A percentile compares a stretch with the other conserved stretches of the same genome.
Conservation (phyloP, 257 asterid species). For the Salvia hispanica region DNA sequence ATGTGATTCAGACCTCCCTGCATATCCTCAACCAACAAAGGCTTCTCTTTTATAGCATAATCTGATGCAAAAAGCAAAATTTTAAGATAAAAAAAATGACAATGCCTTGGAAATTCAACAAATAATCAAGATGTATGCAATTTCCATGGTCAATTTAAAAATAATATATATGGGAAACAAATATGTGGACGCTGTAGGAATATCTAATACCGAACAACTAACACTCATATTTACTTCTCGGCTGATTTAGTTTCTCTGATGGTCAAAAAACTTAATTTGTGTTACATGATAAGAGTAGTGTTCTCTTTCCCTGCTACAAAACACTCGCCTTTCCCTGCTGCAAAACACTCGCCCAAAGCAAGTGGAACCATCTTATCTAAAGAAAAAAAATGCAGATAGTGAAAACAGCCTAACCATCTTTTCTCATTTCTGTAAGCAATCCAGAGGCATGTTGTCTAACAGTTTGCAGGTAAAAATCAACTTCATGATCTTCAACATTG, state of each 20-base stretch:
- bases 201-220: not conserved
- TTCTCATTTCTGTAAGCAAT: constrained; percentile 80
- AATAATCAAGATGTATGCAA: not conserved
- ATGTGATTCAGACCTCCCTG: constrained; percentile 90
- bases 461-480: constrained; percentile 68
- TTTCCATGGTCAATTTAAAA: constrained; percentile 4
- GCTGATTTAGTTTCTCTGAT: not conserved
- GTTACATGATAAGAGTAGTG: not conserved
- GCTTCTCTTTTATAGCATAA: constrained; percentile 91
- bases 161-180: not conserved
- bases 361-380: constrained; percentile 8
- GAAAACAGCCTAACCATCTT: constrained; percentile 66
- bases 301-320: constrained; percentile 1
- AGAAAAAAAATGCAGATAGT: not conserved
- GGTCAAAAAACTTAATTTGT: not conserved
- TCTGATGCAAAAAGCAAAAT: constrained; percentile 46
- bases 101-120: not conserved
- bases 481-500: constrained; percentile 87
- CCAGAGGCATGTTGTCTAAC: constrained; percentile 82
- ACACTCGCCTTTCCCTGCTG: constrained; percentile 4
- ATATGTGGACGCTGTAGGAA: not conserved
- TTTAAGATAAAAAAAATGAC: not conserved
- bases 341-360: constrained; percentile 11
- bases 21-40: constrained; percentile 84
- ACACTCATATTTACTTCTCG: constrained; percentile 3